Evolutionary conservation across 2,329 filamentous ascomycete genomes (phyloP), one percentile per base, ranked within the genome.

Genomic region (Volutella citrinella): DNA sequence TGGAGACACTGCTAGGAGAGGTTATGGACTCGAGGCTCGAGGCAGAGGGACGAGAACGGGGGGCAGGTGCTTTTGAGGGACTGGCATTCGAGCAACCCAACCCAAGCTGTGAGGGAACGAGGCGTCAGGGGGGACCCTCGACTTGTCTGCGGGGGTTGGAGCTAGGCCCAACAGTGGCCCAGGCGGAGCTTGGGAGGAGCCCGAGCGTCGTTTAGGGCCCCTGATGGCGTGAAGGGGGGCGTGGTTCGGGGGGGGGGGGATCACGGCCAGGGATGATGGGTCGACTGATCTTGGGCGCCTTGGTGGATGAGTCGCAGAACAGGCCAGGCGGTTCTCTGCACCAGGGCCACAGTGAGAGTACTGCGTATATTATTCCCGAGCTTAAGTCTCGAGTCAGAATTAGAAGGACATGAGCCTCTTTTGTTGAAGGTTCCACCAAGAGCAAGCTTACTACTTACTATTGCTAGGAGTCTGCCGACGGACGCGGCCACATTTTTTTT

Each of bases 131-230:
- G 36, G 46, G 48, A 48, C 46, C 43, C 48, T 49, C 43, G 43
- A 52, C 46, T 43, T 36, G 21, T 52, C 45, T 52, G 49, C 49
- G 49, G 49, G 49, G 47, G 42, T 49, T 51, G 43, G 34, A 52
- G 49, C 49, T 49, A 52, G 43, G 40, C 49, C 47, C 37, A 52
- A 45, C 49, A 49, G 49, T 24, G 45, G 42, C 26, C 45, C 46
- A 50, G 47, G 49, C 34, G 48, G 20, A 37, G 45, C 32, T 51
- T 47, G 36, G 37, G 43, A 41, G 44, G 38, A 35, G 49, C 46
- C 49, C 47, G 39, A 52, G 49, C 49, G 49, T 52, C 49, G 42
- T 49, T 49, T 42, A 40, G 49, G 48, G 49, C 35, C 47, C 49
- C 48, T 45, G 43, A 39, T 37, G 28, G 38, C 30, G 37, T 43